A percentile compares a stretch with the other conserved stretches of the same genome.
Conservation (phyloP, 2,329 filamentous ascomycete genomes). For the Aspergillus uvarum region DNA sequence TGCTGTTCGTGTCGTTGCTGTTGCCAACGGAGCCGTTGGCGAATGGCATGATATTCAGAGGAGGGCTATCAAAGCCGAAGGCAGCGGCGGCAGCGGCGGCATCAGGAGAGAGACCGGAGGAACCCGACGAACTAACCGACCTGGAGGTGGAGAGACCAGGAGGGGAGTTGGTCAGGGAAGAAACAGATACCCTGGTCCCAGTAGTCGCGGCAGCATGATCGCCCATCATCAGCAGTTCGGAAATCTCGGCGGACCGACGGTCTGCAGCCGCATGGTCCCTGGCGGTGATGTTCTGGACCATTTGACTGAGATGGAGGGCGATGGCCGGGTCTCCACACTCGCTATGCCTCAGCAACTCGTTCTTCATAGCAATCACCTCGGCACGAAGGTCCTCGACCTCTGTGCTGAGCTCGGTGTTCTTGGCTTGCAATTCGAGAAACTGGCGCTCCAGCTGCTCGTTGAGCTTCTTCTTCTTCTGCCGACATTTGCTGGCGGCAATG, state of each 20-base stretch:
- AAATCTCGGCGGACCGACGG: background rate
- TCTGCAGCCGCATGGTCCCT: background rate
- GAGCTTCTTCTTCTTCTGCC: slow-evolving; percentile 61
- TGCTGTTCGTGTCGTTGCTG: background rate
- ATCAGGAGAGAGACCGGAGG: background rate
- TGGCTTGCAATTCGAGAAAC: slow-evolving; percentile 35
- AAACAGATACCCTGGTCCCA: background rate
- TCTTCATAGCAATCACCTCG: slow-evolving; percentile 41
- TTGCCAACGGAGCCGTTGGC: slow-evolving; percentile 6
- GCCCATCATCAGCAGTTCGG: background rate
- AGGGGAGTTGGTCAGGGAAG: background rate
- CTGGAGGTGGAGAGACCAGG: background rate
- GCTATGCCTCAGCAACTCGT: slow-evolving; percentile 41
- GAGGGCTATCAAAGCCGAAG: slow-evolving; percentile 20
- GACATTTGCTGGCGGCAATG: slow-evolving; percentile 60
- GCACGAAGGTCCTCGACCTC: slow-evolving; percentile 37
- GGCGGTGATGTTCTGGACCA: slow-evolving; percentile 32
- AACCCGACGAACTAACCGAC: background rate
- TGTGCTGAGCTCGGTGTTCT: slow-evolving; percentile 31
- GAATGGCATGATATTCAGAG: background rate
- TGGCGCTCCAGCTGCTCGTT: slow-evolving; percentile 50
- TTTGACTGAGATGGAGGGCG: slow-evolving; percentile 36
- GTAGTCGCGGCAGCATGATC: background rate
- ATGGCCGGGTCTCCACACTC: slow-evolving; percentile 41
- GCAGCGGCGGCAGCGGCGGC: background rate